phyloP scores from a whole-genome alignment of 2,329 filamentous ascomycete species.

The Chrysoporthe deuterocubensis region DNA sequence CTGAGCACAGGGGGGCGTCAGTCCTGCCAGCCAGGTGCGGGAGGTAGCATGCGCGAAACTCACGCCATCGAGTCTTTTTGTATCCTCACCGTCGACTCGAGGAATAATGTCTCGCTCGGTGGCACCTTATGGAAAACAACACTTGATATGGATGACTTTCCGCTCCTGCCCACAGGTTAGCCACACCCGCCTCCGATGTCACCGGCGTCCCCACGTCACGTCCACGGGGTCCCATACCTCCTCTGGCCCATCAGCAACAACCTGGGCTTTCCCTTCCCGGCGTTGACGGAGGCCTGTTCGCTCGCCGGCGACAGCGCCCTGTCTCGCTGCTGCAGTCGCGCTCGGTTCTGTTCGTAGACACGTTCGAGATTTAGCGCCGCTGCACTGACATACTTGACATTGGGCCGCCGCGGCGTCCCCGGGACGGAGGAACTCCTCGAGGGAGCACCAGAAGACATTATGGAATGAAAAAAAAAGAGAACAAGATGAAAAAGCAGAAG shows the following conservation, averaged over 20 bases:
- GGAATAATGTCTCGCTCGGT: slow-evolving; percentile 91
- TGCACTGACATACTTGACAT: slow-evolving; percentile 52
- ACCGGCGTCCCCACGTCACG: background rate
- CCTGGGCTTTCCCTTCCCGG: slow-evolving; percentile 74
- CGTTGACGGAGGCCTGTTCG: slow-evolving; percentile 49
- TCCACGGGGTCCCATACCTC: slow-evolving; percentile 63
- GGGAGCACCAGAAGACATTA: slow-evolving; percentile 34
- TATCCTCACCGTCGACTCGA: slow-evolving; percentile 92
- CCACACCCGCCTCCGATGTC: background rate
- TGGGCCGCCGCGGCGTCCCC: slow-evolving; percentile 36
- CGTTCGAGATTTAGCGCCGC: slow-evolving; percentile 67
- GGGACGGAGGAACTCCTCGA: slow-evolving; percentile 28
- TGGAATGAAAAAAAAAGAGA: slow-evolving; percentile 5
- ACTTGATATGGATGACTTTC: slow-evolving; percentile 97
- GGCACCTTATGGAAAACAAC: slow-evolving; percentile 99
- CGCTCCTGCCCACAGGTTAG: slow-evolving; percentile 66
- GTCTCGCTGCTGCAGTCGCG: slow-evolving; percentile 55
- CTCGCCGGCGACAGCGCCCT: slow-evolving; percentile 44
- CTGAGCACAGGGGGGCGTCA: slow-evolving; percentile 49
- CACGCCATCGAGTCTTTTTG: slow-evolving; percentile 96
- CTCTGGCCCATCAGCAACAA: slow-evolving; percentile 93
- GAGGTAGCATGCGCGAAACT: slow-evolving; percentile 41
- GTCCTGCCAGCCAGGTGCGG: background rate
- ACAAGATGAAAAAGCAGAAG: background rate
- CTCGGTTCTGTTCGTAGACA: slow-evolving; percentile 64